Percentiles rank a stretch among this genome's conserved stretches.
These are phyloP conservation scores for Xylariaceae sp. DNA, from an alignment of 2,329 filamentous ascomycete genomes.

Conservation along the genomic window DNA sequence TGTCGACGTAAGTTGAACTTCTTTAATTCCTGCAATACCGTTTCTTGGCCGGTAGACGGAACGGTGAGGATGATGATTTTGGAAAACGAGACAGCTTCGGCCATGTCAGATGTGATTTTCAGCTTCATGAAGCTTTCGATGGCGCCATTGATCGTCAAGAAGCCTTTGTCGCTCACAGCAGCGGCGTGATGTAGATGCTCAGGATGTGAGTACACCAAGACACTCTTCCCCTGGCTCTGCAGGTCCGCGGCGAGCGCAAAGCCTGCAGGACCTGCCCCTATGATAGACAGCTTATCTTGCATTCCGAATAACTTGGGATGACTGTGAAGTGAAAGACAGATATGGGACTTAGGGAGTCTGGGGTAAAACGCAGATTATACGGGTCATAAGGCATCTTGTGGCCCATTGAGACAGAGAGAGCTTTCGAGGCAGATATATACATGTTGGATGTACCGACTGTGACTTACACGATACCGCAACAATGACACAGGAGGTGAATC, in stretches of 20 bases:
- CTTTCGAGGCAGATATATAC: no score
- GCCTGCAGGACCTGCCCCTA: conserved; percentile 12
- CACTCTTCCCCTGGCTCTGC: conserved; percentile 12
- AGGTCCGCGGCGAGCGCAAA: conserved; percentile 16
- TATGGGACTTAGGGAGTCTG: no score
- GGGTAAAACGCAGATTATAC: no score
- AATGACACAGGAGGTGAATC: no score
- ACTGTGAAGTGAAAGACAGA: no score
- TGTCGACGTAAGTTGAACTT: conserved; percentile 9
- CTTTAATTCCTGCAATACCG: conserved; percentile 12
- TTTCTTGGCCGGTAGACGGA: conserved; percentile 11
- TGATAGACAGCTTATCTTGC: conserved; percentile 12
- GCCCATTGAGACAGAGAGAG: no score
- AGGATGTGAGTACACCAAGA: conserved; percentile 16
- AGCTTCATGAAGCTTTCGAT: conserved; percentile 12
- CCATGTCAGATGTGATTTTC: conserved; percentile 9
- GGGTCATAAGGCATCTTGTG: no score
- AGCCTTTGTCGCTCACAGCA: conserved; percentile 7
- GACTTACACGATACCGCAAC: no score
- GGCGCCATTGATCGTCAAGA: conserved; percentile 7
- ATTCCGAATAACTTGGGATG: no score
- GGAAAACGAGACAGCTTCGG: conserved; percentile 11
- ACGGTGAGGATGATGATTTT: conserved; percentile 11
- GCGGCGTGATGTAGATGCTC: conserved; percentile 11
- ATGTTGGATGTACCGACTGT: no score